phyloP scores from a whole-genome alignment of 31 red algal genomes.

The Asparagopsis taxiformis region DNA sequence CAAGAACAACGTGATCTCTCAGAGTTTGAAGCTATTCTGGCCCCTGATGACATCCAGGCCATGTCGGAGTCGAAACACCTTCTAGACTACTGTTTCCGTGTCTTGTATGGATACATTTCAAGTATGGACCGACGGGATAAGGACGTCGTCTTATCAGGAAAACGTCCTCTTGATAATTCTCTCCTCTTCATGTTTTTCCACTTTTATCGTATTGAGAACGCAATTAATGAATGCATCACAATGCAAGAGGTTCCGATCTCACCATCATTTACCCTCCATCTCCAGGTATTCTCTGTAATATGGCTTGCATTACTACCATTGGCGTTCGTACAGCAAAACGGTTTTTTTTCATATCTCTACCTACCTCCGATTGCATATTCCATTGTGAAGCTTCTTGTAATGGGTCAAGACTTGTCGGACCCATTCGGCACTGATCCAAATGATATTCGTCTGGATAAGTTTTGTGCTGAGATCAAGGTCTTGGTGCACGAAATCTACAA shows the following conservation, averaged over 20 bases:
- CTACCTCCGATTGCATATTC: conserved; percentile 36
- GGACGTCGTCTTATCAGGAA: no score
- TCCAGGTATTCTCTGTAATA: conserved; percentile 28
- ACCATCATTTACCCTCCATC: neutral
- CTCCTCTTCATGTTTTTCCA: no score
- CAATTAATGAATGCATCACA: no score
- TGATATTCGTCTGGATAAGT: conserved; percentile 30
- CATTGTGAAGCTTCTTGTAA: conserved; percentile 24
- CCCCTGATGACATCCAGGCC: neutral
- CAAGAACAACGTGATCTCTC: conserved; percentile 1
- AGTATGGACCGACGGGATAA: no score
- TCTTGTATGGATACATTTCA: conserved; percentile 29
- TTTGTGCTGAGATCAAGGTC: conserved; percentile 29
- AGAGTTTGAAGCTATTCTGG: conserved; percentile 19
- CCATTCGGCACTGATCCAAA: conserved; percentile 42
- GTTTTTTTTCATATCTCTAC: conserved; percentile 25
- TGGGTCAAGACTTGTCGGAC: conserved; percentile 37
- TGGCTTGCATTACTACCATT: conserved; percentile 45
- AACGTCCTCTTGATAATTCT: no score
- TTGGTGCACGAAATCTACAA: neutral
- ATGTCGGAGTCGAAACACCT: conserved; percentile 12
- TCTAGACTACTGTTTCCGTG: conserved; percentile 11
- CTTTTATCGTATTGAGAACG: neutral
- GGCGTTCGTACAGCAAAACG: conserved; percentile 15
- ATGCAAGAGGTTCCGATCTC: neutral